Percentiles rank a stretch among this genome's conserved stretches.
phyloP scores from a whole-genome alignment of 208 protist genomes.

The Leishmania aethiopica region DNA sequence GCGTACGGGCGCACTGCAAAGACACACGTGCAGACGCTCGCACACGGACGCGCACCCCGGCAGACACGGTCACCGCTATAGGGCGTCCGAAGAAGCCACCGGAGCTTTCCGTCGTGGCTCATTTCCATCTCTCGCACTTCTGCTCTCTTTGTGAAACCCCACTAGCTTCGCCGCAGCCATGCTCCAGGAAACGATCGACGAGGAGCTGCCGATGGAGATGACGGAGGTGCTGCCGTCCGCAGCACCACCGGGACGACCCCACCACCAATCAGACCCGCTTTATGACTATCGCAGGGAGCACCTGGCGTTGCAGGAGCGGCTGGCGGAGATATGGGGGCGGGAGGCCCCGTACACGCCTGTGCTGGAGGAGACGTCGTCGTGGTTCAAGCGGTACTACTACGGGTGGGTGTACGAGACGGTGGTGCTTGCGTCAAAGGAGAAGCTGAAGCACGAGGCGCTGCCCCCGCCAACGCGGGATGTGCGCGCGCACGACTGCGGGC shows the following conservation, averaged over 20 bases:
- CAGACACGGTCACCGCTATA: not conserved
- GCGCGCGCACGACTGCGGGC: constrained; percentile 40
- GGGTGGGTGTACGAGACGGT: constrained; percentile 48
- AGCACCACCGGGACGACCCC: not conserved
- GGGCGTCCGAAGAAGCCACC: not conserved
- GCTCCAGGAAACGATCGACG: not conserved
- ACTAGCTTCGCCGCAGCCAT: not conserved
- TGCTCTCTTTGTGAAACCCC: not conserved
- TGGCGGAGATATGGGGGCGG: constrained; percentile 54
- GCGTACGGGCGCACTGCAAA: not conserved
- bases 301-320: constrained; percentile 13
- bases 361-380: constrained; percentile 41
- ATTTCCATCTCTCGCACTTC: not conserved
- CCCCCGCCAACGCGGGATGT: constrained; percentile 30
- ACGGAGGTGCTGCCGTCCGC: not conserved
- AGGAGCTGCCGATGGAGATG: constrained; percentile 16
- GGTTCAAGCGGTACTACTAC: constrained; percentile 46
- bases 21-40: not conserved
- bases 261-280: constrained; percentile 8
- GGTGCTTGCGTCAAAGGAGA: constrained; percentile 42
- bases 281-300: constrained; percentile 18
- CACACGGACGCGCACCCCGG: not conserved
- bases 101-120: not conserved
- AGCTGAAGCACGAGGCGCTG: constrained; percentile 42
- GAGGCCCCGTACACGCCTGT: constrained; percentile 40